Conservation (phyloP, 1,284 basidiomycete genomes). For the Malassezia sympodialis region DNA sequence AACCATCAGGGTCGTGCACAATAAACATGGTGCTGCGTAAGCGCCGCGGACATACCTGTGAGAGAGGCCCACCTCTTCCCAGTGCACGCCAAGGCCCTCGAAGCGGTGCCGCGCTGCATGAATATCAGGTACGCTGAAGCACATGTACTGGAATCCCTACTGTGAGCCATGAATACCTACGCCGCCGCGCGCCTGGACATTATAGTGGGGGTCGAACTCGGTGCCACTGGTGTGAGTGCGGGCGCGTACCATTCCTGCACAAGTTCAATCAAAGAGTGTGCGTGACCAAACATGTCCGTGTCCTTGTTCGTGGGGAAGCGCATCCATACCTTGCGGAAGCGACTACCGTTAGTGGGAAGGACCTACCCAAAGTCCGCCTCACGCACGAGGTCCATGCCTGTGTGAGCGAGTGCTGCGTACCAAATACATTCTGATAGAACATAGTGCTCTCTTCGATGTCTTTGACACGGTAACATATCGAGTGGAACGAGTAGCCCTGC, state of each 20-base stretch:
- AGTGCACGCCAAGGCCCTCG: conserved; percentile 11
- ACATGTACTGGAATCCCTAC: conserved; percentile 18
- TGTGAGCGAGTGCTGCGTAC: background rate
- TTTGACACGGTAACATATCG: conserved; percentile 15
- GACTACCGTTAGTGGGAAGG: background rate
- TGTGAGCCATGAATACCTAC: conserved; percentile 4
- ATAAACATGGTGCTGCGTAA: conserved; percentile 16
- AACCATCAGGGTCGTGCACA: conserved; percentile 17
- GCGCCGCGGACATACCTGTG: conserved; percentile 10
- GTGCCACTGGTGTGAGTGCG: conserved; percentile 11
- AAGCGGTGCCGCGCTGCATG: conserved; percentile 15
- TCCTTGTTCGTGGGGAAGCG: conserved; percentile 11
- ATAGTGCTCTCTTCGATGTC: conserved; percentile 11
- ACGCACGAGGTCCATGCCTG: conserved; percentile 15
- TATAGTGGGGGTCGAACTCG: conserved; percentile 10
- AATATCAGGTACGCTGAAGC: conserved; percentile 19
- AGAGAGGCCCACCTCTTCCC: conserved; percentile 14
- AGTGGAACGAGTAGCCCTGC: conserved; percentile 15
- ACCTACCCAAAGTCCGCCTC: conserved; percentile 9
- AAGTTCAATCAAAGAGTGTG: conserved; percentile 9
- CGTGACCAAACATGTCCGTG: background rate
- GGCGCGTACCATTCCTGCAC: conserved; percentile 9
- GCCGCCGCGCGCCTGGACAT: background rate
- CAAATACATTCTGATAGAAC: conserved; percentile 17
- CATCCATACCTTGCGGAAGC: conserved; percentile 15